Evolutionary conservation across 129 eudicot species (phyloP), one percentile per base, ranked within the genome.

Genomic region (Artemisia tridentata): DNA sequence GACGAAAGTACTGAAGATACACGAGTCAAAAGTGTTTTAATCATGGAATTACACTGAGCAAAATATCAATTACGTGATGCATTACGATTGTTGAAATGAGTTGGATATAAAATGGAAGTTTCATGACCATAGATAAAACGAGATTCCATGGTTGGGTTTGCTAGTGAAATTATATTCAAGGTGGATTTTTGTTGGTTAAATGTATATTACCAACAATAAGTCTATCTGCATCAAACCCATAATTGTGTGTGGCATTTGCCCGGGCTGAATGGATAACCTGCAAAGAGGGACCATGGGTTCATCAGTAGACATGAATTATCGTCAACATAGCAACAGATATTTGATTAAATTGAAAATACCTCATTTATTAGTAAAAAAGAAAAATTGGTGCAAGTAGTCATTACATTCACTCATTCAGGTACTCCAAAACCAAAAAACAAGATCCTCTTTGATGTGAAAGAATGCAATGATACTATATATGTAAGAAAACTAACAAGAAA

Each of bases 201-300:
- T 31, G 72, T 15, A 7, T 51, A 58, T 78, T 92, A 92, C 98
- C 98, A 74, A 92, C 91, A 62, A 92, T 83, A 78, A 92, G 98
- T 49, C 96, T 92, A 49, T 89, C 96, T 10, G 95, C 82, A 65
- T 89, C 95, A 55, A 92, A 80, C 18, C 95, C 88, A 38, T 89
- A 78, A 84, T 92, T 92, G 80, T 92, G 96, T 51, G 89, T 84
- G 71, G 98, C 98, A 81, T 92, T 92, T 75, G 98, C 96, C 52
- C 98, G 81, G 18, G 95, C 98, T 56, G 98, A 92, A 82, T 92
- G 98, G 53, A 92, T 89, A 45, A 92, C 98, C 98, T 92, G 90
- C 82, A 82, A 11, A 61, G 18, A 25, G 3, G 29, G 29, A 56
- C 3, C 65, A 16, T 25, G 45, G 17, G 56, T 75, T 17, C n/a